Percentiles rank a stretch among this genome's conserved stretches.
Conservation (phyloP, 2,329 filamentous ascomycete genomes). For the Talaromyces sp. region DNA sequence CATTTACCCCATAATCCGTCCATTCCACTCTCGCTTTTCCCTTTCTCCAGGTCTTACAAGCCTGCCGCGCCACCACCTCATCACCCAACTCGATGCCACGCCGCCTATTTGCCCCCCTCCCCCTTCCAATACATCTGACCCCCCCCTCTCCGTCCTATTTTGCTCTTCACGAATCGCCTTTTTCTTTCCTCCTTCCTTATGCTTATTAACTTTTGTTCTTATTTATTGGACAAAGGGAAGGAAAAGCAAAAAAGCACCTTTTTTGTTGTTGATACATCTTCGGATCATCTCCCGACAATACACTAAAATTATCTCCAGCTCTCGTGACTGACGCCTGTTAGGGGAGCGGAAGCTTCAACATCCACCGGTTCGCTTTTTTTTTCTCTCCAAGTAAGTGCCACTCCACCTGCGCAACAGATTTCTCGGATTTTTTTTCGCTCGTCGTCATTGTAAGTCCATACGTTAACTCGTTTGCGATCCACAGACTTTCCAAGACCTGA, state of each 20-base stretch:
- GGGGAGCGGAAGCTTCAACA: conserved; percentile 5
- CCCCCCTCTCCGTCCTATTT: conserved; percentile 17
- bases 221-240: background rate
- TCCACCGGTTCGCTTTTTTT: background rate
- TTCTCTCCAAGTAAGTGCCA: conserved; percentile 3
- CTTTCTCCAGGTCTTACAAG: conserved; percentile 16
- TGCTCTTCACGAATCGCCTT: conserved; percentile 9
- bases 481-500: conserved; percentile 8
- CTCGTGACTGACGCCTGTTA: conserved; percentile 2
- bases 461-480: background rate
- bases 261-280: background rate
- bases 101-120: conserved; percentile 20
- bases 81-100: conserved; percentile 18
- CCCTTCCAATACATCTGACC: conserved; percentile 15
- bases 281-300: conserved; percentile 2
- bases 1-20: conserved; percentile 9
- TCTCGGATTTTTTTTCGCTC: background rate
- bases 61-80: conserved; percentile 16
- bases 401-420: background rate
- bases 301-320: background rate
- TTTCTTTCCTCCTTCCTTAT: conserved; percentile 13
- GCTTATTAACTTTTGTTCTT: background rate
- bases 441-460: background rate
- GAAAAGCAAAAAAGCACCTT: background rate
- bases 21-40: background rate